phyloP scores from a whole-genome alignment of 2,329 filamentous ascomycete species.

The Fusarium abutilonis region DNA sequence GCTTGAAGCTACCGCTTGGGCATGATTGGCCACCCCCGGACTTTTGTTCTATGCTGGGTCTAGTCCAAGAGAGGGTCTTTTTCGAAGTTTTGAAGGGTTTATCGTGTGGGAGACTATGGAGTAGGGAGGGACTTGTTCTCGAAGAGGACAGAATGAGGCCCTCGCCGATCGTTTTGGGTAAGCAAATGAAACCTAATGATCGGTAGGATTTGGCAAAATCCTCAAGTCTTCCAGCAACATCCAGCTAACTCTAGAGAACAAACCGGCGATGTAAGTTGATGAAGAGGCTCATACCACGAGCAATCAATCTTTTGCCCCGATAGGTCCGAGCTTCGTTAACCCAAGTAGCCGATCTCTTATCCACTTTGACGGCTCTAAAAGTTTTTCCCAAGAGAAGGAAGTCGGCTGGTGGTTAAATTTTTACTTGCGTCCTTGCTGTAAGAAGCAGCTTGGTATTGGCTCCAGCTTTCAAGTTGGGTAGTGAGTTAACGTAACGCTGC shows the following conservation, averaged over 20 bases:
- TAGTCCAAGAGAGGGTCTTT: constrained; percentile 26
- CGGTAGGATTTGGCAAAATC: background rate
- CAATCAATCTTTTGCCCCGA: constrained; percentile 41
- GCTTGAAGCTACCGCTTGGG: constrained; percentile 11
- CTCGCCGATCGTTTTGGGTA: constrained; percentile 9
- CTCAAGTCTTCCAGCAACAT: constrained; percentile 20
- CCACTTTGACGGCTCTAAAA: constrained; percentile 34
- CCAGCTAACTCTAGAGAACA: constrained; percentile 10
- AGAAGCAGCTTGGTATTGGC: constrained; percentile 25
- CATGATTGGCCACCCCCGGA: constrained; percentile 48
- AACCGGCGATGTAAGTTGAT: constrained; percentile 14
- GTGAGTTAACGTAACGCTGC: constrained; percentile 37
- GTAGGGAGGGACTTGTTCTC: background rate
- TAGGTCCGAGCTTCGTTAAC: constrained; percentile 34
- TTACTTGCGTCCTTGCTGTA: constrained; percentile 9
- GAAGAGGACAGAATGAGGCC: constrained; percentile 21
- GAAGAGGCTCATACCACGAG: constrained; percentile 37
- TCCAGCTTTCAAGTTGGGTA: constrained; percentile 28
- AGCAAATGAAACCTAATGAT: constrained; percentile 10
- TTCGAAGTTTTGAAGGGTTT: constrained; percentile 21
- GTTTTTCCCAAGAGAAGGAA: constrained; percentile 15
- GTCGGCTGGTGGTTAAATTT: constrained; percentile 15
- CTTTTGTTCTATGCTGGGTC: constrained; percentile 30
- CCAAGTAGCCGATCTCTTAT: constrained; percentile 27
- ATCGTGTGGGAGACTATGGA: constrained; percentile 3